Conservation (phyloP, 1,284 basidiomycete species). For the Fomitopsis palustris region DNA sequence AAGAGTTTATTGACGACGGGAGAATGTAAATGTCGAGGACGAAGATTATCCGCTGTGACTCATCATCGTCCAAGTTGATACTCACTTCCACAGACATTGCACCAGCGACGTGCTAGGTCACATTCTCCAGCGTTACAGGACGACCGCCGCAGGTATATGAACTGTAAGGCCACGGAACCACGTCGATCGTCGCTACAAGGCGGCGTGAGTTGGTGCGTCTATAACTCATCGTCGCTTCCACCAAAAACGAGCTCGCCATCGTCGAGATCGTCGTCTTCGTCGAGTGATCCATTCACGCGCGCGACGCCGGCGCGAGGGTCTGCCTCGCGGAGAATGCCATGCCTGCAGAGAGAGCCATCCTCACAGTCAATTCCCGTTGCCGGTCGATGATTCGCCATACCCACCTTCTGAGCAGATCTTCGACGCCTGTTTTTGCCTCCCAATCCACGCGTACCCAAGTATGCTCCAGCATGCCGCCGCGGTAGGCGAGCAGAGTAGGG, state of each 20-base stretch:
- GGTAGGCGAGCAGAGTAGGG: slow-evolving; percentile 81
- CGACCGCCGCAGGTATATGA: too few species aligned
- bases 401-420: slow-evolving; percentile 64
- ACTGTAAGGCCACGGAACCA: too few species aligned
- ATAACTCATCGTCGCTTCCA: slow-evolving; percentile 27
- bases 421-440: slow-evolving; percentile 68
- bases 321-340: slow-evolving; percentile 40
- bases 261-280: slow-evolving; percentile 41
- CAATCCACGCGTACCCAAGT: slow-evolving; percentile 86
- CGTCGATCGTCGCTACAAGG: too few species aligned
- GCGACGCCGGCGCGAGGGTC: slow-evolving; percentile 20
- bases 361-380: neutral
- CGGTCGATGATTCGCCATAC: slow-evolving; percentile 14
- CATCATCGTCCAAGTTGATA: too few species aligned
- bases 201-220: too few species aligned
- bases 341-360: slow-evolving; percentile 26
- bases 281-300: slow-evolving; percentile 34
- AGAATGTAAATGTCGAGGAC: too few species aligned
- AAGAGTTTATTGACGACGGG: too few species aligned
- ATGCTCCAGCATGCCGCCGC: slow-evolving; percentile 75
- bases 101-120: too few species aligned
- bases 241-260: slow-evolving; percentile 29
- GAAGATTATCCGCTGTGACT: too few species aligned
- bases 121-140: too few species aligned
- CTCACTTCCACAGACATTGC: too few species aligned